These are phyloP conservation scores for Dimocarpus longan DNA, from an alignment of 345 rosid genomes.

Conservation along the genomic window DNA sequence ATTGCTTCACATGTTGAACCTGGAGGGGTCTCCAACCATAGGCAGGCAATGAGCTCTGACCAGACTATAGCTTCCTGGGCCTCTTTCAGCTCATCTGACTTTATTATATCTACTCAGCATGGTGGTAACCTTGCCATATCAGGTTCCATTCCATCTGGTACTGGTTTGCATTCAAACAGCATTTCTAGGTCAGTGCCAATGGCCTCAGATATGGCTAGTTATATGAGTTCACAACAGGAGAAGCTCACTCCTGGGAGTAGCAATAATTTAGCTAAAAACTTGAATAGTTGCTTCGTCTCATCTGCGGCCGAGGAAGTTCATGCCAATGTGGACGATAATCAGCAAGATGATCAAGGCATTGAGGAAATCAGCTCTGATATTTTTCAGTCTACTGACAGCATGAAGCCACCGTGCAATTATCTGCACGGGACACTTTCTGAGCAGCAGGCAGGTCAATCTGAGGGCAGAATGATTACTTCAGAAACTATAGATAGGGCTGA, in stretches of 20 bases:
- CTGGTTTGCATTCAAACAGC: slow-evolving; percentile 22
- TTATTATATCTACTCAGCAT: slow-evolving; percentile 7
- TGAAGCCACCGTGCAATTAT: slow-evolving; percentile 17
- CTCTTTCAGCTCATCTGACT: slow-evolving; percentile 19
- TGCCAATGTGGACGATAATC: slow-evolving; percentile 6
- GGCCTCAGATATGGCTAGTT: slow-evolving; percentile 20
- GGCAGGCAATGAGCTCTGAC: slow-evolving; percentile 7
- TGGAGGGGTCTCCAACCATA: slow-evolving; percentile 6
- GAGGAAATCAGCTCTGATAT: slow-evolving; percentile 3
- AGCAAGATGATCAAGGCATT: slow-evolving; percentile 16
- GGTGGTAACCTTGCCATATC: slow-evolving; percentile 14
- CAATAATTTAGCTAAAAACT: slow-evolving; percentile 12
- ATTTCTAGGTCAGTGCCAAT: slow-evolving; percentile 1
- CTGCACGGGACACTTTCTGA: slow-evolving; percentile 15
- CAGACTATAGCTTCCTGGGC: background rate
- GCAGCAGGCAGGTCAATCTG: slow-evolving; percentile 19
- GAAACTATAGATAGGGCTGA: slow-evolving; percentile 22
- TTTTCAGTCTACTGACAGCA: slow-evolving; percentile 16
- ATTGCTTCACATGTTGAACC: slow-evolving; percentile 18
- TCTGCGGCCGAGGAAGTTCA: slow-evolving; percentile 5
- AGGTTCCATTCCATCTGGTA: slow-evolving; percentile 11
- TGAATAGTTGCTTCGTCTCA: slow-evolving; percentile 8
- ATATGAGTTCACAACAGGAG: slow-evolving; percentile 20
- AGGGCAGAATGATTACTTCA: slow-evolving; percentile 19
- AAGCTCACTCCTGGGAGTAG: slow-evolving; percentile 1